Evolutionary conservation across 257 asterid genomes (phyloP).

Genomic region (Plectranthus barbatus): DNA sequence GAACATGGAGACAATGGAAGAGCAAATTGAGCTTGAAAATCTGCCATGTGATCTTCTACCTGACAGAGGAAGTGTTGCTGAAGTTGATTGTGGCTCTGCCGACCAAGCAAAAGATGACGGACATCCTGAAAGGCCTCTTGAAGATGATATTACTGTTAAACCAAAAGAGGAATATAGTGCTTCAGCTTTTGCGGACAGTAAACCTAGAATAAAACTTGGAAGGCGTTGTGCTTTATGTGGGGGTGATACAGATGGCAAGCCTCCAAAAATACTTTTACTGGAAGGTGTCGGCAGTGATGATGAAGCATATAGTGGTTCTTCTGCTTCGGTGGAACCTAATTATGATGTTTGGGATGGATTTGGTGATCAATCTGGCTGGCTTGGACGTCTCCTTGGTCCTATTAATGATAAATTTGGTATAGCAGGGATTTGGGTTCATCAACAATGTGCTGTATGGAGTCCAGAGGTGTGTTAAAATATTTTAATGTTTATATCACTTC

Average conservation of each 20-base stretch:
- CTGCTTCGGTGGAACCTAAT: constrained; percentile 80
- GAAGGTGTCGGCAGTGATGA: constrained; percentile 75
- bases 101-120: constrained; percentile 26
- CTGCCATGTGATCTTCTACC: constrained; percentile 19
- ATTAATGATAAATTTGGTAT: constrained; percentile 90
- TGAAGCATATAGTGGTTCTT: constrained; percentile 75
- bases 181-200: constrained; percentile 28
- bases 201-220: constrained; percentile 63
- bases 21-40: constrained; percentile 22
- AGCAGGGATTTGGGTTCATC: constrained; percentile 99
- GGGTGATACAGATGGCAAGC: constrained; percentile 86
- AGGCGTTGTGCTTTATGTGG: constrained; percentile 95
- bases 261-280: constrained; percentile 59
- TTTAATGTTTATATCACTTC: constrained; percentile 2
- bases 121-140: constrained; percentile 29
- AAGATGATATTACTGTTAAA: constrained; percentile 26
- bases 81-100: constrained; percentile 21
- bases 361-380: constrained; percentile 94
- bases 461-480: constrained; percentile 67
- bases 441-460: constrained; percentile 99
- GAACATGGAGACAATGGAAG: constrained; percentile 28
- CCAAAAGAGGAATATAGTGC: constrained; percentile 16
- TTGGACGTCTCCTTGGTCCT: constrained; percentile 96
- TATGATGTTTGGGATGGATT: constrained; percentile 95
- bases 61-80: constrained; percentile 26